Evolutionary conservation across 73 alveolate genomes (phyloP), one percentile per base, ranked within the genome.

Genomic region (Halteria grandinella): DNA sequence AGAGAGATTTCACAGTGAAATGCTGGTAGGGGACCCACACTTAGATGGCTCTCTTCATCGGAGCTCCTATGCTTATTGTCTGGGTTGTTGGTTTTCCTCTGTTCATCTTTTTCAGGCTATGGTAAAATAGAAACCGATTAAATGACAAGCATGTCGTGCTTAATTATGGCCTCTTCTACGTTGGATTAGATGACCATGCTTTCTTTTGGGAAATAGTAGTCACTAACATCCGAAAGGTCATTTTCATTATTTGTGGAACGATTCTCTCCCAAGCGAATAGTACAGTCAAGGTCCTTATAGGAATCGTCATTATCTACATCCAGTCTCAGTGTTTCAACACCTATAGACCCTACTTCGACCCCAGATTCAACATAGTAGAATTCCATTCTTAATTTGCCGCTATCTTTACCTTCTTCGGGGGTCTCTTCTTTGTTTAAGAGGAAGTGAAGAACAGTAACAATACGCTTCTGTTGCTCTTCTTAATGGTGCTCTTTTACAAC

Each of bases 71-170:
- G 70, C 14, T 82, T n/a, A 12, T 82, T 15, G 54, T 82, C 40
- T 82, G 91, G 91, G 91, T 72, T 7, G 33, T 71, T 57, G 91
- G 86, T 17, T 31, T 59, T 47, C 91, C 91, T 17, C 66, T 82
- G 7, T 21, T 82, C 0, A 75, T 74, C 7, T 49, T 82, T 3
- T 0, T 71, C 18, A 40, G 79, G n/a, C 20, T 86, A 58, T 49
- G 7, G 18, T 28, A 7, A 17, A 72, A 82, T 28, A 15, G 73
- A 34, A 23, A 57, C 44, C 25, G 48, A 29, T 51, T 82, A 0
- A 40, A 43, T 20, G 86, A 82, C 28, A 76, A 53, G 10, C 5
- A 15, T 2, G 29, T 82, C 40, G 53, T 41, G 24, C 43, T 55
- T 20, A 69, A 66, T 31, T 71, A 50, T 31, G 20, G 83, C 21